Evolutionary conservation across 129 eudicot species (phyloP).

Genomic region (carrot (Daucus carota)): DH1_v3.0 NC_030383.2:655501-656000

Average conservation of each 20-base stretch:
- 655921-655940: no score
- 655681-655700: no score
- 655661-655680: background rate
- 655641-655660: background rate
- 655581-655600: background rate
- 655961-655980: no score
- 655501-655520: background rate
- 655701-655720: no score
- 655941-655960: no score
- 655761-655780: no score
- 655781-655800: no score
- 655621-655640: no score
- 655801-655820: no score
- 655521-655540: background rate
- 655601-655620: background rate
- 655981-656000: background rate
- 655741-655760: no score
- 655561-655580: background rate
- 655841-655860: background rate
- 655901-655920: background rate
- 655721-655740: no score
- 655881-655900: background rate
- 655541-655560: background rate
- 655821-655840: no score
- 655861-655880: background rate